These are phyloP conservation scores for Apiotrichum brassicae DNA, from an alignment of 1,284 basidiomycete genomes.

Conservation along the genomic window DNA sequence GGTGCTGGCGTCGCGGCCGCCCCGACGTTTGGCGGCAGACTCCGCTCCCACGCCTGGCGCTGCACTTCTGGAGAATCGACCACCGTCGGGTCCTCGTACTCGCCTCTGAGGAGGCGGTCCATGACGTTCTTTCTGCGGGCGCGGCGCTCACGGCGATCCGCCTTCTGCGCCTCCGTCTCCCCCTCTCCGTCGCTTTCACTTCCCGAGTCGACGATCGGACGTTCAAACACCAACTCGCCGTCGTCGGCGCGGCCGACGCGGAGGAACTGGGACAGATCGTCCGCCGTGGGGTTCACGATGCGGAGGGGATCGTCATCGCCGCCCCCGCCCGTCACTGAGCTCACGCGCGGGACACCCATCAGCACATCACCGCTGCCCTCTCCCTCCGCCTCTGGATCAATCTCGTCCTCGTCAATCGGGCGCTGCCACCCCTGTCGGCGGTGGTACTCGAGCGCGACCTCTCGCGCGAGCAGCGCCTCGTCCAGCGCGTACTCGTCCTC, in stretches of 20 bases:
- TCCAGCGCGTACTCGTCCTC: slow-evolving; percentile 44
- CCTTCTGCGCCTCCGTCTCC: neutral
- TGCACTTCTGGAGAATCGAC: neutral
- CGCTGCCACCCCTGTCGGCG: slow-evolving; percentile 25
- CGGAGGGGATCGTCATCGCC: slow-evolving; percentile 17
- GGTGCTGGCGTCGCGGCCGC: neutral
- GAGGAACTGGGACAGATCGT: slow-evolving; percentile 37
- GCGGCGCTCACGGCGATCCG: slow-evolving; percentile 14
- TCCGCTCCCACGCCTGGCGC: slow-evolving; percentile 5
- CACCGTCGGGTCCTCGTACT: slow-evolving; percentile 17
- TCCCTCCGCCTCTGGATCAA: slow-evolving; percentile 17
- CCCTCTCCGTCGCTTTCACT: slow-evolving; percentile 27
- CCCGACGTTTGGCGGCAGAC: slow-evolving; percentile 1
- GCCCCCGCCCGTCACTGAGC: slow-evolving; percentile 18
- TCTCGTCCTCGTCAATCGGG: slow-evolving; percentile 17
- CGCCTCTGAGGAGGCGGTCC: slow-evolving; percentile 9
- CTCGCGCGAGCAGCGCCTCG: slow-evolving; percentile 37
- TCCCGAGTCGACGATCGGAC: slow-evolving; percentile 13
- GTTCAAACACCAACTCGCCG: slow-evolving; percentile 44
- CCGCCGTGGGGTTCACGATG: slow-evolving; percentile 40
- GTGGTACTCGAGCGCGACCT: slow-evolving; percentile 42
- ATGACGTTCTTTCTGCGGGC: slow-evolving; percentile 9
- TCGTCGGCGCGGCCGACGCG: slow-evolving; percentile 43
- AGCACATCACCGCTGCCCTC: slow-evolving; percentile 19
- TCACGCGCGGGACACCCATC: slow-evolving; percentile 31